Percentiles rank a stretch among this genome's conserved stretches.
Conservation (phyloP, 306 rosid genomes). For the Sicyos edulis region DNA sequence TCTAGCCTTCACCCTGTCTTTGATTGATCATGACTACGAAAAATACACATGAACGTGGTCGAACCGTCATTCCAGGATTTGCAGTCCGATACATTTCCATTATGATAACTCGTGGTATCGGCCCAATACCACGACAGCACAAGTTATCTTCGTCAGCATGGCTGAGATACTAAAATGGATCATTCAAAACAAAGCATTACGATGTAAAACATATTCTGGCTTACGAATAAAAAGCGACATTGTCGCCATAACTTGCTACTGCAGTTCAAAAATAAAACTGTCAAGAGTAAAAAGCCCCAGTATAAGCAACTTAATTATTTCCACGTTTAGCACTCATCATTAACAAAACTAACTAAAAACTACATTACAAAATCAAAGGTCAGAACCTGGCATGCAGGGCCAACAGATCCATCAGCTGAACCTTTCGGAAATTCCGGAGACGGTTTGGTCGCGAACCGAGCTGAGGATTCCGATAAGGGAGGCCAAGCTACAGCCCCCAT, state of each 20-base stretch:
- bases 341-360: background rate
- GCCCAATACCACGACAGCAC: no score
- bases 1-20: background rate
- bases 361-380: conserved; percentile 17
- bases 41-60: background rate
- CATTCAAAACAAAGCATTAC: background rate
- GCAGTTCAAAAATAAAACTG: background rate
- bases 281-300: background rate
- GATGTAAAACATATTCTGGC: background rate
- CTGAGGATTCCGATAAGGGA: conserved; percentile 50
- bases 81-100: no score
- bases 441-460: conserved; percentile 39
- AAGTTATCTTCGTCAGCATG: background rate
- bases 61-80: no score
- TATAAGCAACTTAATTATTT: background rate
- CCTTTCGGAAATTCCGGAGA: conserved; percentile 45
- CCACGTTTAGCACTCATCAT: background rate
- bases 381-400: conserved; percentile 50
- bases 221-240: background rate
- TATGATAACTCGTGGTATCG: no score
- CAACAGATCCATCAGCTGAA: conserved; percentile 46
- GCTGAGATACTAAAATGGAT: background rate
- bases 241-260: background rate
- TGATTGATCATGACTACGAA: background rate
- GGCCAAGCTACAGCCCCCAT: conserved; percentile 75